phyloP scores from a whole-genome alignment of 2,329 filamentous ascomycete genomes.

The Seiridium unicorne region DNA sequence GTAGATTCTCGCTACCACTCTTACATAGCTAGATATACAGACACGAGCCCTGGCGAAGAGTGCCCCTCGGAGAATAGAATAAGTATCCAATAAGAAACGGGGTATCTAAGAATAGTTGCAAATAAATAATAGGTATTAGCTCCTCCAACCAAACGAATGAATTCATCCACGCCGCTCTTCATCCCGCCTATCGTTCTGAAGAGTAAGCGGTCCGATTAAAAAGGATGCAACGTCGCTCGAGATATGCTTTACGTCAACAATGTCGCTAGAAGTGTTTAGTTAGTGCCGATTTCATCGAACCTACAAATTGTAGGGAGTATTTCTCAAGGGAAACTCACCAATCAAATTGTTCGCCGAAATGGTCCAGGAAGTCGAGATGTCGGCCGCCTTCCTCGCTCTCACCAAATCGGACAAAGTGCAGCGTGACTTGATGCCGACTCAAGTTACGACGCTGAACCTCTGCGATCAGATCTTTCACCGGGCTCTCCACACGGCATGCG shows the following conservation, averaged over 20 bases:
- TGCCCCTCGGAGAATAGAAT: no score
- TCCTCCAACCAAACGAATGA: background rate
- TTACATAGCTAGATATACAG: no score
- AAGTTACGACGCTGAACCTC: background rate
- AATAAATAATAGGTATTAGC: background rate
- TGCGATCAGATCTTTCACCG: constrained; percentile 5
- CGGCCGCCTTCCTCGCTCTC: background rate
- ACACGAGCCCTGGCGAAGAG: no score
- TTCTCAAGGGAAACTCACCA: background rate
- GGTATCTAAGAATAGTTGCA: background rate
- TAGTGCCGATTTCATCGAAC: background rate
- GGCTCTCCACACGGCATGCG: constrained; percentile 12
- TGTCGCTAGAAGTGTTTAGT: constrained; percentile 11
- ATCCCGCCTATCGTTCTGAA: background rate
- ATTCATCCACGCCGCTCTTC: background rate
- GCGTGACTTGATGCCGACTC: background rate
- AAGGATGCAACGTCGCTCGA: constrained; percentile 10
- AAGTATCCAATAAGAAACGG: background rate
- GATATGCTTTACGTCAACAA: constrained; percentile 14
- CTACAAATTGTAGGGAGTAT: background rate
- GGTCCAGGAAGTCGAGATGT: background rate
- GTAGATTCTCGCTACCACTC: no score
- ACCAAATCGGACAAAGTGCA: constrained; percentile 4
- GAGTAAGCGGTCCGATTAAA: constrained; percentile 8
- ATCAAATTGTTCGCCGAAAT: background rate